Conservation (phyloP, 2,329 filamentous ascomycete species). For the Colletotrichum salicis region DNA sequence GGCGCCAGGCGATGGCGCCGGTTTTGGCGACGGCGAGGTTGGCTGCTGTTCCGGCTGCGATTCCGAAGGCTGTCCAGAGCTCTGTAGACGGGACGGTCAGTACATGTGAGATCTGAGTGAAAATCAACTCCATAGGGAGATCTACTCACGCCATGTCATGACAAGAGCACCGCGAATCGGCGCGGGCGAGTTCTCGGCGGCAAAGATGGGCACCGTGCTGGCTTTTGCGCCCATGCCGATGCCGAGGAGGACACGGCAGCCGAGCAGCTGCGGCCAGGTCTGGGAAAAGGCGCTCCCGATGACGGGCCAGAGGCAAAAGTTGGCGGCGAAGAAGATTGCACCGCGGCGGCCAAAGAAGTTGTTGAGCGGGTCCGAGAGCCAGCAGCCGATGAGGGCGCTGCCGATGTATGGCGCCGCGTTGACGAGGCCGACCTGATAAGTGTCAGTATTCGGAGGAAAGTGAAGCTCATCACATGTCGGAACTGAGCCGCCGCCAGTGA, state of each 20-base stretch:
- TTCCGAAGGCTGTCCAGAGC: conserved; percentile 72
- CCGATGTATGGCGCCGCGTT: conserved; percentile 60
- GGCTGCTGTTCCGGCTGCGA: conserved; percentile 63
- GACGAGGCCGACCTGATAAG: conserved; percentile 69
- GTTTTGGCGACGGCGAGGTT: conserved; percentile 66
- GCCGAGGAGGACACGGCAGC: conserved; percentile 77
- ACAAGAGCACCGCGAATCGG: conserved; percentile 74
- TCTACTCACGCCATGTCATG: conserved; percentile 22
- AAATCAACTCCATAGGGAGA: too few relatives aligned
- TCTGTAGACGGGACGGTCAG: conserved; percentile 67
- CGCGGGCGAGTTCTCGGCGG: conserved; percentile 78
- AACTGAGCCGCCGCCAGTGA: too few relatives aligned
- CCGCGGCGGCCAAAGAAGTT: conserved; percentile 73
- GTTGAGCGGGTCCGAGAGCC: conserved; percentile 74
- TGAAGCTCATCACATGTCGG: too few relatives aligned
- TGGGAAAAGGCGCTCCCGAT: conserved; percentile 78
- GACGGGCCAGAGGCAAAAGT: conserved; percentile 76
- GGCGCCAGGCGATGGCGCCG: conserved; percentile 63
- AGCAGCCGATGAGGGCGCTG: conserved; percentile 71
- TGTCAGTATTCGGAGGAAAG: too few relatives aligned
- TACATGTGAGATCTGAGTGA: too few relatives aligned
- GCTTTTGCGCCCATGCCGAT: conserved; percentile 82
- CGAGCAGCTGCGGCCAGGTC: conserved; percentile 77
- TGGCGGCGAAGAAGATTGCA: conserved; percentile 76
- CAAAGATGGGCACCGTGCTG: conserved; percentile 78